Evolutionary conservation across 1,284 basidiomycete genomes (phyloP), one percentile per base, ranked within the genome.

Genomic region (Schizopora paradoxa): DNA sequence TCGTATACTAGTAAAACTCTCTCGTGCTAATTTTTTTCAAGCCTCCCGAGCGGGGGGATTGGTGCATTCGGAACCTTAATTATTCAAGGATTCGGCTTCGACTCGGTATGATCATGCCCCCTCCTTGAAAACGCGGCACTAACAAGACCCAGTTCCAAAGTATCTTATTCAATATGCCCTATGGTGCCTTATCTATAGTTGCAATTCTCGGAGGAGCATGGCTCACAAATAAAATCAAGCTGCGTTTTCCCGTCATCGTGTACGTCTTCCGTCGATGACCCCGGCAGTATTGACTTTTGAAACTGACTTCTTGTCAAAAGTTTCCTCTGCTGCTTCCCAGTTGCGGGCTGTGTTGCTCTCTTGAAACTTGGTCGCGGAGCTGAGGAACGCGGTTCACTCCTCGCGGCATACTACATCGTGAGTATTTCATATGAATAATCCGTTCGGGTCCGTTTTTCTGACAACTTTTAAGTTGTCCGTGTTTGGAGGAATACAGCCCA

Each of bases 171-270:
- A 69, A 73, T 45, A 69, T 76, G 38, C 74, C 73, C 1, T 74
- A 73, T 47, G 62, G 64, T 23, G 68, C 62, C n/a, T 60, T 76
- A 41, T 69, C 72, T 54, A 66, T 77, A 38, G 53, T 68, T 48
- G 35, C 67, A 23, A 67, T 68, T 33, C 55, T 74, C 18, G 34
- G 60, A 29, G 56, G 64, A 4, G 74, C 70, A 28, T 66, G 54
- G 34, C 55, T 75, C 27, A 69, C 71, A 19, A 72, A 68, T 51
- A 63, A 62, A 45, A 66, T 70, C 54, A 74, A 74, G 57, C 59
- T 74, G 25, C 69, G 74, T 48, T 75, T 66, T 64, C 72, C 73
- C 11, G 70, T 76, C 21, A 54, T 76, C 25, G 68, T 75, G 51
- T 59, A 53, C 22, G 41, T 31, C 56, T 68, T 11, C n/a, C n/a